phyloP scores from a whole-genome alignment of 2,329 filamentous ascomycete genomes.

The Samsoniella hepiali region DNA sequence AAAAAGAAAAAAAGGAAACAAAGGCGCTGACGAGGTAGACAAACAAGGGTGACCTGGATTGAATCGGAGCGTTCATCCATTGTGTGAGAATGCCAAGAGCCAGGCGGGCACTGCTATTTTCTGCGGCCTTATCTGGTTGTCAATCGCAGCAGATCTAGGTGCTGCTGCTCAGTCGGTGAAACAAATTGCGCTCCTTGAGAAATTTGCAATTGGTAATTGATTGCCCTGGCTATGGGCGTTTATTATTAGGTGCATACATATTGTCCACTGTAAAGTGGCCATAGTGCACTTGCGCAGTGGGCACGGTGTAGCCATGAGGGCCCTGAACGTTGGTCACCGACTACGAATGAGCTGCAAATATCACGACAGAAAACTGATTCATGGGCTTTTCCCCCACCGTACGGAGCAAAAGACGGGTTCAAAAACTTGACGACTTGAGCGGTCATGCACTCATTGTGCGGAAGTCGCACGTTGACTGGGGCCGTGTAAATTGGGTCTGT shows the following conservation, averaged over 20 bases:
- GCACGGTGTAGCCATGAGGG: not conserved
- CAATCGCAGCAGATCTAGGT: not conserved
- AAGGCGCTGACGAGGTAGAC: not conserved
- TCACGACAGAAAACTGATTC: not conserved
- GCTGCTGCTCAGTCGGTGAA: not conserved
- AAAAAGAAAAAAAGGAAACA: not conserved
- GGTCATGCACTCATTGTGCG: not conserved
- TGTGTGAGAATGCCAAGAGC: conserved; percentile 9
- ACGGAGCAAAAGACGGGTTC: not conserved
- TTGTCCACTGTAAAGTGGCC: not conserved
- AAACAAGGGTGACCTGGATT: not conserved
- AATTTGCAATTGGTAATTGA: too few species aligned
- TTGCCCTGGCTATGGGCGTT: too few species aligned
- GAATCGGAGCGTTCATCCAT: not conserved
- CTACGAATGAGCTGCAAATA: not conserved
- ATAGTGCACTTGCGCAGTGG: not conserved
- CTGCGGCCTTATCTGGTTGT: conserved; percentile 3
- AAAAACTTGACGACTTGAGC: not conserved
- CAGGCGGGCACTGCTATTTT: not conserved
- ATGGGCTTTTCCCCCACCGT: not conserved
- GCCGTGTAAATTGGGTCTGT: not conserved
- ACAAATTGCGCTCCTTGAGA: too few species aligned
- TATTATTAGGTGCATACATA: too few species aligned
- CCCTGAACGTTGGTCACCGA: not conserved
- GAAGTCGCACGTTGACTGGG: not conserved